phyloP scores from a whole-genome alignment of 1,139 yeast genomes.

The Lodderomyces theae region DNA sequence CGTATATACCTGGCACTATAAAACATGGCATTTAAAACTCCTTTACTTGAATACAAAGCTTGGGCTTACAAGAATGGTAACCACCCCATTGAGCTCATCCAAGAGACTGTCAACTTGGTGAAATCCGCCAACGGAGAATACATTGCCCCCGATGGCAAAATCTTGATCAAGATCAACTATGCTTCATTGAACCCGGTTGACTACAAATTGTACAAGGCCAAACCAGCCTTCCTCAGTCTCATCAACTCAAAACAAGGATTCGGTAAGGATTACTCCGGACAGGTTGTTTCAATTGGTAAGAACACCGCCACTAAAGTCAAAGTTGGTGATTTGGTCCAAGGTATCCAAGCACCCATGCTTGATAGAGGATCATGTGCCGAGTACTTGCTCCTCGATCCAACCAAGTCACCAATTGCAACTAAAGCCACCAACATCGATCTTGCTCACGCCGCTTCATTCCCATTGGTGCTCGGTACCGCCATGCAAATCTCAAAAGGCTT shows the following conservation, averaged over 20 bases:
- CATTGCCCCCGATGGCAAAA: constrained; percentile 37
- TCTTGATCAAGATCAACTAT: constrained; percentile 57
- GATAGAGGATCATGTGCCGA: constrained; percentile 55
- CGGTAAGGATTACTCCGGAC: constrained; percentile 71
- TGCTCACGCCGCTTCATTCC: constrained; percentile 59
- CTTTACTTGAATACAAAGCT: constrained; percentile 18
- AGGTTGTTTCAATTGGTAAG: constrained; percentile 56
- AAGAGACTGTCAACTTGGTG: constrained; percentile 15
- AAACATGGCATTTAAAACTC: constrained; percentile 19
- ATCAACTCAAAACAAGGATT: constrained; percentile 33
- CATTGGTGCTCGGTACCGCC: constrained; percentile 60
- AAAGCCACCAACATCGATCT: constrained; percentile 48
- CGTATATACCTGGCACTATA: too few relatives aligned
- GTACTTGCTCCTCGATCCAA: constrained; percentile 38
- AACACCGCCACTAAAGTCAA: constrained; percentile 25
- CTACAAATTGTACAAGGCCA: constrained; percentile 42
- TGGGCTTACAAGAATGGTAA: constrained; percentile 16
- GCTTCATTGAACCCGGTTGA: constrained; percentile 73
- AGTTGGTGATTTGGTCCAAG: constrained; percentile 66
- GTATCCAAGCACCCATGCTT: constrained; percentile 46
- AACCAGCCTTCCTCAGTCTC: constrained; percentile 1
- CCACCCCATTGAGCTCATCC: constrained; percentile 15
- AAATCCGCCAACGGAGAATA: constrained; percentile 28
- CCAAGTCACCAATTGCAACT: constrained; percentile 35
- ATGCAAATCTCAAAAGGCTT: constrained; percentile 33